Conservation (phyloP, 768 basidiomycete species). For the Tulasnella sp. region DNA sequence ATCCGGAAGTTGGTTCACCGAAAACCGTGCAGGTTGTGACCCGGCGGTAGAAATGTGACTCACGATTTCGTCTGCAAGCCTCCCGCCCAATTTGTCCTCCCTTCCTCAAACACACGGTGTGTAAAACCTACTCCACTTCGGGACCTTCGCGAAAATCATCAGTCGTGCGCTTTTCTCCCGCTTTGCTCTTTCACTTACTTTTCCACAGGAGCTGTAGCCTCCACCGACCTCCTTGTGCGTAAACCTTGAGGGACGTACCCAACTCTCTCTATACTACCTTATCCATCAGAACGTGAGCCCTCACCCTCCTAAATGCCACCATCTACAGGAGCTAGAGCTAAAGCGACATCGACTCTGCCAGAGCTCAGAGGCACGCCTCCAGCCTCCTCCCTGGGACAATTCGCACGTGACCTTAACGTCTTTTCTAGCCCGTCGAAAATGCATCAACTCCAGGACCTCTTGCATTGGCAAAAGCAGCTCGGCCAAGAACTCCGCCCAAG, state of each 20-base stretch:
- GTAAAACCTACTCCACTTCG: background rate
- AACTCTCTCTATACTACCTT: background rate
- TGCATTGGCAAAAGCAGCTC: background rate
- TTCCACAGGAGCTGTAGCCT: conserved; percentile 28
- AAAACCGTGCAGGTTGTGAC: too few species aligned
- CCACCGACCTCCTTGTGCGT: conserved; percentile 21
- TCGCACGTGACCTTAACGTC: background rate
- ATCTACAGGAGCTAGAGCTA: conserved; percentile 32
- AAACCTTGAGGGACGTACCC: background rate
- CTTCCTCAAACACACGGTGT: background rate
- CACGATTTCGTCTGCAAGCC: background rate
- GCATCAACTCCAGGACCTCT: background rate
- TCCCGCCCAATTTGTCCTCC: background rate
- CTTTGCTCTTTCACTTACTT: conserved; percentile 28
- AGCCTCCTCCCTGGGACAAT: background rate
- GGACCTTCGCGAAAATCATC: background rate
- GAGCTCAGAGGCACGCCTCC: conserved; percentile 15
- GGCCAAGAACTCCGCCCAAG: background rate
- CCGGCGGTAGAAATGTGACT: too few species aligned
- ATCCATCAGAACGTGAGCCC: background rate
- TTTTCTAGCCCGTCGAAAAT: background rate
- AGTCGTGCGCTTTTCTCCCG: conserved; percentile 44
- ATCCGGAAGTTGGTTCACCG: background rate
- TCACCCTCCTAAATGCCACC: background rate
- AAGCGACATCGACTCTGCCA: conserved; percentile 40